phyloP scores from a whole-genome alignment of 2,329 filamentous ascomycete species.

The Pleurostoma richardsiae region DNA sequence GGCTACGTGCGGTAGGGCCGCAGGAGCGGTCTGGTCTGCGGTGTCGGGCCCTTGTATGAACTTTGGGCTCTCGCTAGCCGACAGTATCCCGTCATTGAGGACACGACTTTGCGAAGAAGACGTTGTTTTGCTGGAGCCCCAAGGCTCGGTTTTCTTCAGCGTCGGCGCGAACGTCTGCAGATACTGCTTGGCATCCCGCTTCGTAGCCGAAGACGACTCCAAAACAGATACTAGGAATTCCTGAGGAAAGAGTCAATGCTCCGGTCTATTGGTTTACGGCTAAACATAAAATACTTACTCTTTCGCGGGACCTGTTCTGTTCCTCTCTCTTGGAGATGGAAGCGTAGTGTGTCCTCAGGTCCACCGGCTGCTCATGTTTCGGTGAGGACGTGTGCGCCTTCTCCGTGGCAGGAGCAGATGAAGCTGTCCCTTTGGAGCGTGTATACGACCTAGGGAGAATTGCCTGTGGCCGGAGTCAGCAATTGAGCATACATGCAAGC shows the following conservation, averaged over 20 bases:
- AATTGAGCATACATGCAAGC: background rate
- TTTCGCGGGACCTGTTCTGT: slow-evolving; percentile 39
- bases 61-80: slow-evolving; percentile 23
- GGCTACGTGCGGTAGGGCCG: slow-evolving; percentile 63
- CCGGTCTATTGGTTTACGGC: slow-evolving; percentile 1
- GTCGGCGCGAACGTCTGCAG: slow-evolving; percentile 72
- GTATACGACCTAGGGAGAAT: background rate
- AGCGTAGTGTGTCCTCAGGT: slow-evolving; percentile 24
- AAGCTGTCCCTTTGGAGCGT: slow-evolving; percentile 2
- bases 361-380: slow-evolving; percentile 18
- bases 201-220: slow-evolving; percentile 86
- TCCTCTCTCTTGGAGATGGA: slow-evolving; percentile 39
- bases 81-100: slow-evolving; percentile 16
- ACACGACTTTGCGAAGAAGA: background rate
- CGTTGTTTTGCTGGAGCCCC: background rate
- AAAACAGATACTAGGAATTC: slow-evolving; percentile 85
- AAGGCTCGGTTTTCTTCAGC: slow-evolving; percentile 14
- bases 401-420: slow-evolving; percentile 13
- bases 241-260: slow-evolving; percentile 30
- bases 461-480: background rate
- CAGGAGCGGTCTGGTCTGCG: slow-evolving; percentile 18
- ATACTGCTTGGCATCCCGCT: slow-evolving; percentile 87
- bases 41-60: slow-evolving; percentile 26
- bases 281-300: slow-evolving; percentile 26
- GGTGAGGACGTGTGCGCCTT: slow-evolving; percentile 14